Evolutionary conservation across 176 grass and related monocot genomes (phyloP).

Genomic region (Eremochloa ophiuroides): DNA sequence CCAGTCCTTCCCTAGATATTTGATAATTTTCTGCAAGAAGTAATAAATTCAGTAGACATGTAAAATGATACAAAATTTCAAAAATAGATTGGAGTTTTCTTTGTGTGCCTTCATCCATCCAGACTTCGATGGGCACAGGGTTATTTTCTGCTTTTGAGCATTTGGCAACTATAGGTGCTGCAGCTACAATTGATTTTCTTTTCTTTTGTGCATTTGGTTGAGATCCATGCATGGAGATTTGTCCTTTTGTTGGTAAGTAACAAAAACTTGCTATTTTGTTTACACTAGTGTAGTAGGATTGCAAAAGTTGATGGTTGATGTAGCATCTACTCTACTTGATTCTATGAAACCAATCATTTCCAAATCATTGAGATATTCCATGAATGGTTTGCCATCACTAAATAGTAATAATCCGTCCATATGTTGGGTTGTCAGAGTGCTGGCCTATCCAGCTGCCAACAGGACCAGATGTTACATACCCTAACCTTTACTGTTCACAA

Average conservation of each 20-base stretch:
- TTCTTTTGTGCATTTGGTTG: not conserved
- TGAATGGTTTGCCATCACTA: no score
- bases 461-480: no score
- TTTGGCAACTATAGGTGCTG: not conserved
- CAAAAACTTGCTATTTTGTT: not conserved
- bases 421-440: no score
- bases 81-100: not conserved
- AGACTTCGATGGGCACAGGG: not conserved
- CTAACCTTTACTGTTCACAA: no score
- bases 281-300: not conserved
- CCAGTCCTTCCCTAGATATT: constrained; percentile 67
- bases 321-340: no score
- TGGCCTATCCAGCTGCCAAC: no score
- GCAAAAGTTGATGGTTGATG: no score
- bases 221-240: not conserved
- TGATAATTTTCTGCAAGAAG: constrained; percentile 68
- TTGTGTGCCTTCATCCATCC: not conserved
- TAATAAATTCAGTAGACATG: constrained; percentile 16
- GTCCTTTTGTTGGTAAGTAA: not conserved
- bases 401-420: no score
- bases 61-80: constrained; percentile 9
- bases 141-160: not conserved
- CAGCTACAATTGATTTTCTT: not conserved
- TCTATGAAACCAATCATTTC: no score
- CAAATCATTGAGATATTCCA: no score